phyloP scores from a whole-genome alignment of 2,329 filamentous ascomycete genomes.

The Diaporthe sp. region DNA sequence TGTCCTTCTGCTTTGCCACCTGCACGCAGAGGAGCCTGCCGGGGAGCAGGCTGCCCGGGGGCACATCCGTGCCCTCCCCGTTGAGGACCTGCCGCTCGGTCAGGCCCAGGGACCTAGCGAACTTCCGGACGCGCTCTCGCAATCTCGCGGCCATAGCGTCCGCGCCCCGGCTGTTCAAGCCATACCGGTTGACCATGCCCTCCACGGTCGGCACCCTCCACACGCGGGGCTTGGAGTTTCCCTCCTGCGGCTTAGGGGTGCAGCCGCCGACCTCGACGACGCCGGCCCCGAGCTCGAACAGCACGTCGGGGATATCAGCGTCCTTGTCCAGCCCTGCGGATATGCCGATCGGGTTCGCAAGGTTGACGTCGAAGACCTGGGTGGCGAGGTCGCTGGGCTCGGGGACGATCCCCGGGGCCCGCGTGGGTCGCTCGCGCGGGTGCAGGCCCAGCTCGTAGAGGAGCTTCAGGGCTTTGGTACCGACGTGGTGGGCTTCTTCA shows the following conservation, averaged over 20 bases:
- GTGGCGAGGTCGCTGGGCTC: slow-evolving; percentile 52
- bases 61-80: slow-evolving; percentile 76
- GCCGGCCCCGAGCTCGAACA: slow-evolving; percentile 86
- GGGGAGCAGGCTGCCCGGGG: slow-evolving; percentile 80
- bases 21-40: slow-evolving; percentile 89
- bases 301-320: slow-evolving; percentile 81
- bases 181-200: slow-evolving; percentile 94
- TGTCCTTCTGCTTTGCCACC: slow-evolving; percentile 96
- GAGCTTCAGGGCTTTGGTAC: slow-evolving; percentile 75
- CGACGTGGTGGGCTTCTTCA: slow-evolving; percentile 91
- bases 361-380: slow-evolving; percentile 77
- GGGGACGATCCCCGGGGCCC: slow-evolving; percentile 44
- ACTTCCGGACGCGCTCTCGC: slow-evolving; percentile 80
- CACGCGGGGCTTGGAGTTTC: slow-evolving; percentile 88
- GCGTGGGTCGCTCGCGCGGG: slow-evolving; percentile 78
- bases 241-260: slow-evolving; percentile 86
- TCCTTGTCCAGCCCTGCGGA: slow-evolving; percentile 60
- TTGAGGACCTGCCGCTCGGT: slow-evolving; percentile 80
- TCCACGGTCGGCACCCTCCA: slow-evolving; percentile 87
- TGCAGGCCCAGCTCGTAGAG: slow-evolving; percentile 81
- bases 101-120: slow-evolving; percentile 77
- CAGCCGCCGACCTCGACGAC: slow-evolving; percentile 94
- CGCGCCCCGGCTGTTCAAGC: slow-evolving; percentile 90
- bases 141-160: slow-evolving; percentile 86
- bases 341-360: slow-evolving; percentile 91